These are phyloP conservation scores for Solanum microdontum DNA, from an alignment of 257 asterid species.

Conservation along the genomic window DNA sequence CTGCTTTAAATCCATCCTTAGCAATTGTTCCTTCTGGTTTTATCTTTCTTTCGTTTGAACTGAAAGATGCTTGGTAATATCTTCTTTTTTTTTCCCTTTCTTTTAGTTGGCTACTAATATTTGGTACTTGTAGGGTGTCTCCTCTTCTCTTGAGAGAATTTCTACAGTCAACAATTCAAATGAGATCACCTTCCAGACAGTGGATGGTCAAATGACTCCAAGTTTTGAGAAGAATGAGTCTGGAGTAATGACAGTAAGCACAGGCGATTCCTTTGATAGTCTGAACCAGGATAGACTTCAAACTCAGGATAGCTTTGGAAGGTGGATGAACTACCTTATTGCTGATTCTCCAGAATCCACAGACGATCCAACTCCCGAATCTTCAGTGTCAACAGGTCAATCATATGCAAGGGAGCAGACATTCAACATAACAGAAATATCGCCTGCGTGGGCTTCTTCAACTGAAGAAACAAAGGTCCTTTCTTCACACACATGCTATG, in stretches of 20 bases:
- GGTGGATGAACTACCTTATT: constrained; percentile 38
- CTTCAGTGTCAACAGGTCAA: constrained; percentile 10
- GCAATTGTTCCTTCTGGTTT: neutral
- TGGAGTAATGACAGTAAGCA: constrained; percentile 18
- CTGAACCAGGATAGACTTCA: constrained; percentile 31
- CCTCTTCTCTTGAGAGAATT: neutral
- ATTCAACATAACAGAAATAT: constrained; percentile 60
- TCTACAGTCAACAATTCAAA: constrained; percentile 4
- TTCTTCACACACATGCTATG: neutral
- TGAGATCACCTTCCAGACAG: constrained; percentile 22
- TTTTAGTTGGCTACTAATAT: neutral
- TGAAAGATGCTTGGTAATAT: neutral
- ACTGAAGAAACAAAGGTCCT: constrained; percentile 86
- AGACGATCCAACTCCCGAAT: constrained; percentile 26
- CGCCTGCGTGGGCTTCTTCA: constrained; percentile 73
- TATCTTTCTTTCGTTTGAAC: neutral
- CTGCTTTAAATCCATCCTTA: neutral
- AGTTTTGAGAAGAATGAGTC: constrained; percentile 25
- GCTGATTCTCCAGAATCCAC: constrained; percentile 50
- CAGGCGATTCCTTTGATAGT: constrained; percentile 18
- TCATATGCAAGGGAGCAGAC: constrained; percentile 30
- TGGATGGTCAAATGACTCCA: constrained; percentile 22
- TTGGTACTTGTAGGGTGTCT: constrained; percentile 34
- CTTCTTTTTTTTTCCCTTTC: neutral
- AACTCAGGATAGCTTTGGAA: constrained; percentile 62